Percentiles rank a stretch among this genome's conserved stretches.
Evolutionary conservation across 768 basidiomycete genomes (phyloP).

Genomic region (Pisolithus microcarpus): DNA sequence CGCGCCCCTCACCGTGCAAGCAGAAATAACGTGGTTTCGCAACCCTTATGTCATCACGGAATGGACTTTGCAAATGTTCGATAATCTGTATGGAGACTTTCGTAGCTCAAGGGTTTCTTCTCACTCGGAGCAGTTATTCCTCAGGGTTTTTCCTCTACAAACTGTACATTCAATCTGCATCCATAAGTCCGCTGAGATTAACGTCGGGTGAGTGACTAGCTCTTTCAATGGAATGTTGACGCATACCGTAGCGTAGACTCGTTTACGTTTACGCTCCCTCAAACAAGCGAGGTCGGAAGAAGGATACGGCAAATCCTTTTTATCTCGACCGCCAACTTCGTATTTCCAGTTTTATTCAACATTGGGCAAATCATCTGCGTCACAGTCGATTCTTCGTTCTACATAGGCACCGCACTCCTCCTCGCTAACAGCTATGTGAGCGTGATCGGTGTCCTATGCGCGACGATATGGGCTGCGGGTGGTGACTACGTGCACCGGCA

Average conservation of each 20-base stretch:
- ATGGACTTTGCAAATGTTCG: conserved; percentile 29
- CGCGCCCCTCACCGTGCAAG: neutral
- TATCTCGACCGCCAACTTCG: conserved; percentile 32
- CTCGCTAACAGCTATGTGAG: conserved; percentile 23
- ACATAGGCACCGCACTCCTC: neutral
- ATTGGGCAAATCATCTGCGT: conserved; percentile 27
- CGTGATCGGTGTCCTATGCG: conserved; percentile 32
- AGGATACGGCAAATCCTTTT: conserved; percentile 29
- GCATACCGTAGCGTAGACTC: neutral
- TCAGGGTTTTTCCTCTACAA: conserved; percentile 25
- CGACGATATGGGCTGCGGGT: conserved; percentile 25
- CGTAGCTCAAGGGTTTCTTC: neutral
- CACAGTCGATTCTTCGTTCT: conserved; percentile 1
- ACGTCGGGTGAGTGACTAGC: neutral
- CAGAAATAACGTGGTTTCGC: conserved; percentile 3
- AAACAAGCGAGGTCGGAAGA: conserved; percentile 6
- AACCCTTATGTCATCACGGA: conserved; percentile 19
- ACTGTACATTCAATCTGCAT: conserved; percentile 2
- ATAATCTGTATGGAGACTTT: conserved; percentile 25
- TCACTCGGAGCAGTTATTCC: conserved; percentile 12
- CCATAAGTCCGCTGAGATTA: neutral
- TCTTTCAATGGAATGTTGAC: neutral
- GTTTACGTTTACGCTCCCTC: neutral
- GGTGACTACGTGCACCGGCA: neutral
- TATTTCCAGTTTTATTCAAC: conserved; percentile 31